Percentiles rank a stretch among this genome's conserved stretches.
phyloP scores from a whole-genome alignment of 2,329 filamentous ascomycete genomes.

The Xylaria sp. region DNA sequence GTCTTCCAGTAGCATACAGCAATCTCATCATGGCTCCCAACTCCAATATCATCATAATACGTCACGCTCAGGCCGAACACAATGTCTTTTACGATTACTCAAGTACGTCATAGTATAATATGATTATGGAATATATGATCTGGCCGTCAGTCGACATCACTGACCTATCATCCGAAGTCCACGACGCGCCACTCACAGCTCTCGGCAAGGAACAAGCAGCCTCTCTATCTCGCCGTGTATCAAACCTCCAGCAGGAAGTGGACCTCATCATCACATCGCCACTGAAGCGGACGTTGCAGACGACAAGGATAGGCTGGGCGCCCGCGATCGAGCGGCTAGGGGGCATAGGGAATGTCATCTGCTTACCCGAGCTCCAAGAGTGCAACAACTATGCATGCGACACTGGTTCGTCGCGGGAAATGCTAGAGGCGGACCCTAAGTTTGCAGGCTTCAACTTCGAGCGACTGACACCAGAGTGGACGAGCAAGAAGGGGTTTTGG shows the following conservation, averaged over 20 bases:
- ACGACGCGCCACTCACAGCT: conserved; percentile 43
- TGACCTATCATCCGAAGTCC: conserved; percentile 34
- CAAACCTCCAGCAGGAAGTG: conserved; percentile 39
- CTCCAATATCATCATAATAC: conserved; percentile 44
- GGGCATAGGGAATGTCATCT: conserved; percentile 40
- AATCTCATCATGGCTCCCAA: conserved; percentile 43
- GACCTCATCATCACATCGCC: conserved; percentile 49
- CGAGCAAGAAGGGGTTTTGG: conserved; percentile 46
- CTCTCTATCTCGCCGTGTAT: conserved; percentile 38
- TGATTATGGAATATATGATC: not conserved
- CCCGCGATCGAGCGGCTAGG: conserved; percentile 41
- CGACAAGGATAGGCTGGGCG: conserved; percentile 46
- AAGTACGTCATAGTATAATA: conserved; percentile 35
- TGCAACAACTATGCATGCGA: conserved; percentile 47
- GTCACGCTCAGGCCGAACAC: conserved; percentile 47
- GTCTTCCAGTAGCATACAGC: not conserved
- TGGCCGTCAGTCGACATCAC: not conserved
- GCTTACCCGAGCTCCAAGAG: conserved; percentile 49
- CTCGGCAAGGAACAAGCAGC: conserved; percentile 44
- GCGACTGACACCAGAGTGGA: conserved; percentile 44
- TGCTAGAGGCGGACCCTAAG: conserved; percentile 44
- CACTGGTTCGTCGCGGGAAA: conserved; percentile 45
- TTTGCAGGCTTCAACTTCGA: conserved; percentile 44
- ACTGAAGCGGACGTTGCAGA: conserved; percentile 50
- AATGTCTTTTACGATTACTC: conserved; percentile 44